Percentiles rank a stretch among this genome's conserved stretches.
Evolutionary conservation across 2,329 filamentous ascomycete species (phyloP).

Genomic region (Piedraia hortae): DNA sequence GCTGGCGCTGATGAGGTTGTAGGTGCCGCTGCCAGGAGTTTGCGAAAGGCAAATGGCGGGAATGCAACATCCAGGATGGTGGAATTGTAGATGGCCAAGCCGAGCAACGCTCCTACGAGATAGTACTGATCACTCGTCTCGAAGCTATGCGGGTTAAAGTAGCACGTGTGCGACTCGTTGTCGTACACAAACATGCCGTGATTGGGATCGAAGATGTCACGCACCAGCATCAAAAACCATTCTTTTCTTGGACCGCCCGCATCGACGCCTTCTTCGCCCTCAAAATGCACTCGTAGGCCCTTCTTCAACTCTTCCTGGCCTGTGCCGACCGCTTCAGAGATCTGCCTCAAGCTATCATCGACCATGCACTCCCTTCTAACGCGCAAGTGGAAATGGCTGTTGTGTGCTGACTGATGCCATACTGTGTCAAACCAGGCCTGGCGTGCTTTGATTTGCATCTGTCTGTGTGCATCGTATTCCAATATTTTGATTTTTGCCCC

Average conservation of each 20-base stretch:
- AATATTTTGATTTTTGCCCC: conserved; percentile 79
- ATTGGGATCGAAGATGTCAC: conserved; percentile 74
- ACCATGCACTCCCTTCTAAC: conserved; percentile 66
- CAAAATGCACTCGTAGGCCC: conserved; percentile 58
- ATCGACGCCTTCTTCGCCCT: conserved; percentile 74
- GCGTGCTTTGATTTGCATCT: conserved; percentile 70
- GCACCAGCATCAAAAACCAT: conserved; percentile 70
- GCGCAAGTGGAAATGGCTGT: conserved; percentile 41
- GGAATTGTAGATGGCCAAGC: conserved; percentile 80
- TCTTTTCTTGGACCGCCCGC: conserved; percentile 75
- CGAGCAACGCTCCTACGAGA: conserved; percentile 63
- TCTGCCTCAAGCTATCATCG: conserved; percentile 60
- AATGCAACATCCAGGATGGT: conserved; percentile 74
- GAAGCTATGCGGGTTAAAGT: conserved; percentile 75
- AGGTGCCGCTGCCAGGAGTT: conserved; percentile 55
- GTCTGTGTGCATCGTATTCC: conserved; percentile 61
- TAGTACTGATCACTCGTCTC: conserved; percentile 84
- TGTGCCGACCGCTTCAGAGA: conserved; percentile 61
- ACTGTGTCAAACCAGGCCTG: conserved; percentile 84
- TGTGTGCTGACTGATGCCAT: conserved; percentile 38
- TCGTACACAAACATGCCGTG: conserved; percentile 86
- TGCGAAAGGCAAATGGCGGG: conserved; percentile 71
- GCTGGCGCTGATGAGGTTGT: conserved; percentile 27
- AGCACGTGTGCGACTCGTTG: conserved; percentile 70
- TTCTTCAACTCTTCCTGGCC: conserved; percentile 75